These are phyloP conservation scores for Crotalaria pallida DNA, from an alignment of 306 rosid genomes.

Conservation along the genomic window DNA sequence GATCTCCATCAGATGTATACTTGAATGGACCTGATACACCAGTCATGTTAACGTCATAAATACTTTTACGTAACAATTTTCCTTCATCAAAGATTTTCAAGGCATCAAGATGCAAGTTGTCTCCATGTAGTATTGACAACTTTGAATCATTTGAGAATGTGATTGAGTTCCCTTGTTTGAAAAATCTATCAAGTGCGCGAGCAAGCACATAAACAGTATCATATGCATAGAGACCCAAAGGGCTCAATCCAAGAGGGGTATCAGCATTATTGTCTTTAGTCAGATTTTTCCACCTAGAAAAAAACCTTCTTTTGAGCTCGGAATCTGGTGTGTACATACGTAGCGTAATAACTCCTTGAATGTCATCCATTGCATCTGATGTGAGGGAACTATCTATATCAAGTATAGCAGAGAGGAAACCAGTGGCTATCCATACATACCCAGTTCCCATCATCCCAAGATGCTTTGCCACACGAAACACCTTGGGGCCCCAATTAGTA, in stretches of 20 bases:
- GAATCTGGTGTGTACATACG: slow-evolving; percentile 70
- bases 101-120: slow-evolving; percentile 56
- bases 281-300: slow-evolving; percentile 73
- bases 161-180: slow-evolving; percentile 58
- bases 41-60: slow-evolving; percentile 58
- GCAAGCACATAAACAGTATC: slow-evolving; percentile 88
- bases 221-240: slow-evolving; percentile 63
- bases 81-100: slow-evolving; percentile 75
- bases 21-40: slow-evolving; percentile 68
- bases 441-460: slow-evolving; percentile 88
- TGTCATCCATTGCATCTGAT: slow-evolving; percentile 35
- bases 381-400: slow-evolving; percentile 51
- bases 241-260: slow-evolving; percentile 45
- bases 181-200: slow-evolving; percentile 67
- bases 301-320: slow-evolving; percentile 52
- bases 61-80: slow-evolving; percentile 33
- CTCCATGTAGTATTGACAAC: slow-evolving; percentile 25
- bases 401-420: slow-evolving; percentile 57
- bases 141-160: slow-evolving; percentile 68
- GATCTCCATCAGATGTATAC: slow-evolving; percentile 50
- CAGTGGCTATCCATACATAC: slow-evolving; percentile 85
- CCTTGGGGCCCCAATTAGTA: slow-evolving; percentile 35
- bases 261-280: slow-evolving; percentile 32
- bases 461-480: slow-evolving; percentile 53
- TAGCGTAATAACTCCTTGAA: slow-evolving; percentile 76